These are phyloP conservation scores for Skeletonema tropicum DNA, from an alignment of 108 stramenopile species.

Conservation along the genomic window DNA sequence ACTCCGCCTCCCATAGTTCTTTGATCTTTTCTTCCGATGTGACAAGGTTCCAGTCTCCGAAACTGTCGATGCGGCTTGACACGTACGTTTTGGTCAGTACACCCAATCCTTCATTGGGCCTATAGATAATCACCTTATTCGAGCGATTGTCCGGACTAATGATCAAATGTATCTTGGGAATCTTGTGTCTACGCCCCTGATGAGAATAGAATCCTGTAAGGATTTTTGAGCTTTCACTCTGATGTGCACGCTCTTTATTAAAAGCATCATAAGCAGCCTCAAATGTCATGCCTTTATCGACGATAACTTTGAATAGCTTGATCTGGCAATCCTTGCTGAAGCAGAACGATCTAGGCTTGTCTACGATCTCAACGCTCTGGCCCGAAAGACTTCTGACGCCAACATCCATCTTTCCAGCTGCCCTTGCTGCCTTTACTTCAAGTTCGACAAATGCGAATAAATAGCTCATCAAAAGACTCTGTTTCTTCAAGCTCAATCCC, in stretches of 20 bases:
- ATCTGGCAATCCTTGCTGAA: background rate
- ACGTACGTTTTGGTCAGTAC: background rate
- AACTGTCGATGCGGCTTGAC: background rate
- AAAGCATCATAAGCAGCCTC: background rate
- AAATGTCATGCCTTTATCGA: background rate
- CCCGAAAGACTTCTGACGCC: constrained; percentile 4
- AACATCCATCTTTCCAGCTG: background rate
- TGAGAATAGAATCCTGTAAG: background rate
- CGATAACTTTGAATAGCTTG: background rate
- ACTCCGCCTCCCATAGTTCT: constrained; percentile 1
- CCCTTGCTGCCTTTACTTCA: constrained; percentile 10
- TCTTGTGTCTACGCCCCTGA: background rate
- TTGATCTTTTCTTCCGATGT: background rate
- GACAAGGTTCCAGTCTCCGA: background rate
- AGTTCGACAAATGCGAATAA: background rate
- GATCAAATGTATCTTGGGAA: background rate
- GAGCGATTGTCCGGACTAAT: background rate
- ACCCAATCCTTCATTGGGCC: background rate
- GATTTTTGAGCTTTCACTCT: background rate
- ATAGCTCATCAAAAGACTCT: constrained; percentile 11
- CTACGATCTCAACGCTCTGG: background rate
- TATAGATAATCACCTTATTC: background rate
- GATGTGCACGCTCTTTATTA: background rate
- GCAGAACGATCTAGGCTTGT: constrained; percentile 6
- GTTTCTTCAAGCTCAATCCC: background rate